A percentile compares a stretch with the other conserved stretches of the same genome.
These are phyloP conservation scores for Eremomyces bilateralis DNA, from an alignment of 495 filamentous ascomycete genomes.

Conservation along the genomic window DNA sequence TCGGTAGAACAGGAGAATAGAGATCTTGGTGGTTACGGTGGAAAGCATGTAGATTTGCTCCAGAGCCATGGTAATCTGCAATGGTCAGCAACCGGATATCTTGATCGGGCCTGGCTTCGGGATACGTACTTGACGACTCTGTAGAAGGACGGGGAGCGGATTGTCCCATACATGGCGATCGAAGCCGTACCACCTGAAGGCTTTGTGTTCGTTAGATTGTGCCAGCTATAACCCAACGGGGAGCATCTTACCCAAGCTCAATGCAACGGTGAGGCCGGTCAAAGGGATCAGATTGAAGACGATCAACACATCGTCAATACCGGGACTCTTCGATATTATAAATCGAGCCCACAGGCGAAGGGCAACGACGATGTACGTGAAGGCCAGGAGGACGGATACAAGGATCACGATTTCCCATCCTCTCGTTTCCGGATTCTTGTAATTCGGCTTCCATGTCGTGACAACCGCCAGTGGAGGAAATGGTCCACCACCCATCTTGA, in stretches of 20 bases:
- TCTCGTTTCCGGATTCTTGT: constrained; percentile 7
- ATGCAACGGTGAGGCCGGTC: no score
- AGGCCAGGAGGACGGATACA: constrained; percentile 7
- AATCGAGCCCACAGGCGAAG: not conserved
- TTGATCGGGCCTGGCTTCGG: no score
- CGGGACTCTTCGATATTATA: not conserved
- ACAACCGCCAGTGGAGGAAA: constrained; percentile 8
- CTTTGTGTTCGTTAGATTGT: no score
- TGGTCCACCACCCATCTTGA: constrained; percentile 7
- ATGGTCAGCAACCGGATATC: no score
- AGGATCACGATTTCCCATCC: constrained; percentile 3
- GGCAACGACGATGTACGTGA: constrained; percentile 7
- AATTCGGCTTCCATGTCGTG: constrained; percentile 9
- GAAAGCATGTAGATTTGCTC: not conserved
- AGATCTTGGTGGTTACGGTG: not conserved
- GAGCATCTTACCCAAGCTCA: no score
- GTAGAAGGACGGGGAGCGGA: not conserved
- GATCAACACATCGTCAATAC: not conserved
- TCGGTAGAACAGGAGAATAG: not conserved
- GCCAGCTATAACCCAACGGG: not conserved
- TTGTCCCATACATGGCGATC: constrained; percentile 1
- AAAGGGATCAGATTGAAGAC: not conserved
- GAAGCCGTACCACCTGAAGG: not conserved
- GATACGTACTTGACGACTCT: not conserved
- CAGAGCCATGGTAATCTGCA: not conserved